Evolutionary conservation across 176 grass and related monocot genomes (phyloP), one percentile per base, ranked within the genome.

Genomic region (Avena sativa): DNA sequence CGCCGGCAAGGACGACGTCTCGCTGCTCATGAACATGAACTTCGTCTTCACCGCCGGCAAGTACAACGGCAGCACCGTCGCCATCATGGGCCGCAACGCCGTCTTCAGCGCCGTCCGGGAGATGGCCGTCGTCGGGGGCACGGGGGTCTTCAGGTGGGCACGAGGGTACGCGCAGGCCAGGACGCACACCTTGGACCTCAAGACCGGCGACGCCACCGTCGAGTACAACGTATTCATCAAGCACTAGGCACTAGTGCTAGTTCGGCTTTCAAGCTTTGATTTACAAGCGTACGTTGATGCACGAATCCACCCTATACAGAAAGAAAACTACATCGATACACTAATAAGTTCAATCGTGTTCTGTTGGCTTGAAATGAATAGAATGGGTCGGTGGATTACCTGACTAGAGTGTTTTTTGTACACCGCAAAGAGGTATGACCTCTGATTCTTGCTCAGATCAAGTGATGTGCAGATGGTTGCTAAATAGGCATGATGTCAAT

Each of bases 161-260:
- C 63, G 63, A 66, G 63, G 63, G 63, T 66, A 66, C 63, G 63
- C 63, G 63, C 63, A 66, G 26, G 63, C 63, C 63, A 66, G 63
- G 25, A 66, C 63, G 63, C 63, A 66, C 63, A 66, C 63, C 63
- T 13, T 66, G 12, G 63, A 66, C 26, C 30, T 66, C 26, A 66
- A 66, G 26, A 66, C 63, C 63, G 63, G 63, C 26, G 63, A 66
- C 63, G 63, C 63, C 63, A 66, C 25, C 63, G 63, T 66, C 63
- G 63, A 66, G 63, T 66, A 66, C 2, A 66, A 32, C 63, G 26
- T 66, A 7, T 66, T 32, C 63, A 66, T 66, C 63, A 66, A 66
- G 25, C 63, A 66, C 63, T 66, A 66, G 63, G 1, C 25, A 15
- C 3, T 28, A n/a, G 19, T n/a, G 49, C 21, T 64, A 62, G n/a